Base-by-base conservation (phyloP, 768 basidiomycete species). In the Multifurca ochricompacta region DNA sequence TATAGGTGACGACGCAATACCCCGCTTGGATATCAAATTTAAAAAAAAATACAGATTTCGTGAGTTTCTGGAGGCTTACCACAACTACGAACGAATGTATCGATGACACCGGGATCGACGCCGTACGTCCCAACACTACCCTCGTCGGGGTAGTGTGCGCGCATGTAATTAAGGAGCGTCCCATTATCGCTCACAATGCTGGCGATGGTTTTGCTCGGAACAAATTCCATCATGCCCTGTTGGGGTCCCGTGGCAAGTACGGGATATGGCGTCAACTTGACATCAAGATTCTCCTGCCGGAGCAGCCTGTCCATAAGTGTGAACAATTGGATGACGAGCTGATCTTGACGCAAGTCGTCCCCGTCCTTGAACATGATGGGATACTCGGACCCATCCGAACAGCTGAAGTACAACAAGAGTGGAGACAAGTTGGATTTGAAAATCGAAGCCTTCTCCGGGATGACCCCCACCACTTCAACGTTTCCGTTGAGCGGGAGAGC, bases 321-420 rank as follows among this genome's bases (percentile, higher is more conserved):
- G 69, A 99, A 94, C n/a, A 98, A 76, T 68, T 99, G 96, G 46
- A 98, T 87, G 25, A 98, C 94, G 34, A 99, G 81, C 68, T 99
- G 96, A 66, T 99, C 96, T 68, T 99, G 96, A 19, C 96, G 84
- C 77, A 98, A 86, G 66, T 99, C 96, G 66, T 98, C 96, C 13
- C 96, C 96, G 62, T 97, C 94, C 70, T 98, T 99, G 78, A 98
- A 97, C 56, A 99, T 98, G 48, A 97, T 80, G 0, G 94, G 89
- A 68, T 87, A 98, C 65, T 93, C 89, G 14, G 82, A 78, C 9
- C 88, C 85, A 53, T 91, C 87, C 9, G 82, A 74, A 61, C 88
- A 87, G 62, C 90, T 85, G 69, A 98, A 95, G 68, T 87, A 91
- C 16, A 99, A 75, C 18, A 95, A 75, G 48, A 99, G 76, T 0